Conservation (phyloP, 345 rosid species). For the Eucalyptus cloeziana region DNA sequence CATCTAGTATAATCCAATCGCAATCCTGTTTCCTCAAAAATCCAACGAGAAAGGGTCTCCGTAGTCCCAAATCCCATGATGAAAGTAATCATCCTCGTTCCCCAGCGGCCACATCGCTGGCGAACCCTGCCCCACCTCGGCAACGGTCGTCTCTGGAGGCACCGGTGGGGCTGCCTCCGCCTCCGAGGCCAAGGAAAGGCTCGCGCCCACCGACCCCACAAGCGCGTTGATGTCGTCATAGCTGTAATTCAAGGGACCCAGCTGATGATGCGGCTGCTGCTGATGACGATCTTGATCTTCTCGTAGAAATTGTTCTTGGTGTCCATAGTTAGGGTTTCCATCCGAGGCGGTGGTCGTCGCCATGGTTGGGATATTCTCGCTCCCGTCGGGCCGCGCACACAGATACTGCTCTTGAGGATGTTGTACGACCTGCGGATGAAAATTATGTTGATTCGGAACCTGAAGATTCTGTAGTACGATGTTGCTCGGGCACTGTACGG, state of each 20-base stretch:
- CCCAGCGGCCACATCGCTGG: slow-evolving; percentile 53
- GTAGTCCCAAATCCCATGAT: slow-evolving; percentile 71
- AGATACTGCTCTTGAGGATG: not conserved
- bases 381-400: not conserved
- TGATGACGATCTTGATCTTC: not conserved
- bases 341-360: not conserved
- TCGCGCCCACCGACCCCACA: slow-evolving; percentile 33
- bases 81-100: slow-evolving; percentile 39
- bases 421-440: not conserved
- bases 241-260: not conserved
- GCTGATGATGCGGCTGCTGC: slow-evolving; percentile 10
- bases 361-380: not conserved
- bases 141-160: slow-evolving; percentile 10
- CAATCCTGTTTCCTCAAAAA: slow-evolving; percentile 14
- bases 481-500: not conserved
- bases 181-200: slow-evolving; percentile 24
- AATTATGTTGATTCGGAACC: not conserved
- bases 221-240: slow-evolving; percentile 17
- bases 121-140: slow-evolving; percentile 23
- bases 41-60: slow-evolving; percentile 43
- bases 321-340: slow-evolving; percentile 1
- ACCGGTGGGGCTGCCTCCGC: slow-evolving; percentile 19
- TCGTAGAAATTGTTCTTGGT: not conserved
- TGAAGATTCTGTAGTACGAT: not conserved
- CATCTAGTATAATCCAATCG: not conserved